phyloP scores from a whole-genome alignment of 1,139 yeast species.

The Debaryomyces sp. region DNA sequence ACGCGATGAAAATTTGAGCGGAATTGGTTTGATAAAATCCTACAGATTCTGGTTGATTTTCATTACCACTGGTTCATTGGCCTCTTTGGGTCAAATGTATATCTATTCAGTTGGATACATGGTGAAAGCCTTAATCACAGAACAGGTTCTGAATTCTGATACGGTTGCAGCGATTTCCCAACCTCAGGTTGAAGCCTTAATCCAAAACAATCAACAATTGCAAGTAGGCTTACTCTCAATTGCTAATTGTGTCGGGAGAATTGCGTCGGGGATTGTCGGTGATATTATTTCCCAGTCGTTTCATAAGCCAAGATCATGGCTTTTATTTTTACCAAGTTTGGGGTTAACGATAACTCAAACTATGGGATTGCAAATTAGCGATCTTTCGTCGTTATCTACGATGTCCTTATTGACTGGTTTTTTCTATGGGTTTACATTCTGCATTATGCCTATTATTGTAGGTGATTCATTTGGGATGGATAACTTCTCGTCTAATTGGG shows the following conservation, averaged over 20 bases:
- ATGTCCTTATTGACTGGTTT: constrained; percentile 52
- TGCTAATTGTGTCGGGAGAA: constrained; percentile 57
- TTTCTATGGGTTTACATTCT: constrained; percentile 60
- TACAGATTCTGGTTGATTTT: constrained; percentile 54
- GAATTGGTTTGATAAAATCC: constrained; percentile 30
- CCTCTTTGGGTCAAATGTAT: constrained; percentile 64
- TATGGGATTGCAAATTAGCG: constrained; percentile 34
- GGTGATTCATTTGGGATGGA: constrained; percentile 61
- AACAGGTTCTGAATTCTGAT: constrained; percentile 14
- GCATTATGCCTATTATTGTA: constrained; percentile 59
- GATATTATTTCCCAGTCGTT: constrained; percentile 51
- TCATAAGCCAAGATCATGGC: constrained; percentile 45
- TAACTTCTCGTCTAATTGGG: constrained; percentile 60
- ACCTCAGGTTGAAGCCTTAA: constrained; percentile 27
- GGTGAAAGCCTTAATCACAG: constrained; percentile 52
- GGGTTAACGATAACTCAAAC: constrained; percentile 47
- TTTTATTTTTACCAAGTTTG: constrained; percentile 48
- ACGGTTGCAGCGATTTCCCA: constrained; percentile 15
- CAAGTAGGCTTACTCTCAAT: constrained; percentile 60
- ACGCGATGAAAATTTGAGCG: constrained; percentile 15
- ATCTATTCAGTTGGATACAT: constrained; percentile 65
- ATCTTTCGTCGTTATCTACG: constrained; percentile 34
- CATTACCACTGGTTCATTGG: constrained; percentile 49
- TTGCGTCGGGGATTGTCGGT: constrained; percentile 54
- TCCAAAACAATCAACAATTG: constrained; percentile 54